Base-by-base conservation (phyloP, 208 protist species). In the Polymyxa betae region DNA sequence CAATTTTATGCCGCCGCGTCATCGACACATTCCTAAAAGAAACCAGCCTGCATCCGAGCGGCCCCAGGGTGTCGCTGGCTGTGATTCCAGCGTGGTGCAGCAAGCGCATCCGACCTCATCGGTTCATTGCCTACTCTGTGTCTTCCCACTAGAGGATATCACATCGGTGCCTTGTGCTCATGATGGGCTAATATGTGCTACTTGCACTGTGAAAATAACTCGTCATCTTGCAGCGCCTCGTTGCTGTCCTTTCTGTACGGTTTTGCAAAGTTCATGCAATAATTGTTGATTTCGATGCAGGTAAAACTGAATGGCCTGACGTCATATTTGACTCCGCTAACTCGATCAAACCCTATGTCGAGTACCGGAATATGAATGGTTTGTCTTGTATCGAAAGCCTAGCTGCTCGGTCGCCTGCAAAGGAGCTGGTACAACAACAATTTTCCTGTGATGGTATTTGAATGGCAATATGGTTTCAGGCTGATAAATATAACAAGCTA, bases 401-500 rank as follows among this genome's bases (percentile, higher is more conserved):
- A 5, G 40, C 10, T 16, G 72, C 72, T 40, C n/a, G 72, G 5
- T 5, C 72, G 10, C 10, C n/a, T 35, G 5, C 72, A 82, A 12
- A 5, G 5, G 72, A 82, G 5, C n/a, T 82, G 72, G 72, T 82
- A 16, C 5, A 20, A 38, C n/a, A 29, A 60, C 5, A 5, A 60
- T 60, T 60, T 5, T 60, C 24, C 49, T 24, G 24, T 60, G 5
- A 29, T 5, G 24, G 5, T 5, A 60, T 60, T 60, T 24, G 24
- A 24, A 60, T 29, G 49, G 12, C 24, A 5, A 43, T 82, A 5
- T 40, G n/a, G 16, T 82, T 82, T 45, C 72, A 82, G 72, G 72
- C 72, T 82, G 72, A 5, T 20, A 82, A 82, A 35, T 82, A 82
- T 43, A 82, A 35, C 72, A 82, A 82, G n/a, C n/a, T 82, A n/a